Evolutionary conservation across 2,329 filamentous ascomycete species (phyloP).

Genomic region (Beauveria sp.): DNA sequence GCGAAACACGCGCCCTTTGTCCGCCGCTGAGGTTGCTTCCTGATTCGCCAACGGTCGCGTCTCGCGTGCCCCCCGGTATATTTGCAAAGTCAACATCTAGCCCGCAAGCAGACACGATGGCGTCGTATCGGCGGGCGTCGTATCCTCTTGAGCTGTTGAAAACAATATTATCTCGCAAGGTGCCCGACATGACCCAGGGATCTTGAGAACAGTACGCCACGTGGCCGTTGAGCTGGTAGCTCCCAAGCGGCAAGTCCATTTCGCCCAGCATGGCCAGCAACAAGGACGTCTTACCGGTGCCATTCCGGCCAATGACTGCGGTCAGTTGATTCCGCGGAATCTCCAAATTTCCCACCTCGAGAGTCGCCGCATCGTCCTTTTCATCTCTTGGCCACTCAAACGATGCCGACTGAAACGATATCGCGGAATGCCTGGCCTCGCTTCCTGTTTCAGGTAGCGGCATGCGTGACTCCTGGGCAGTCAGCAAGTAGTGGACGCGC

Average conservation of each 20-base stretch:
- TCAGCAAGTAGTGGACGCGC: background rate
- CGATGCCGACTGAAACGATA: background rate
- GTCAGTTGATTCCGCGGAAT: background rate
- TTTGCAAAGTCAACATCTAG: slow-evolving; percentile 5
- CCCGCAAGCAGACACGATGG: background rate
- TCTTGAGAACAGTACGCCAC: slow-evolving; percentile 7
- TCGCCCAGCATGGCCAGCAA: slow-evolving; percentile 7
- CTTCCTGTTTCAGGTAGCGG: no score
- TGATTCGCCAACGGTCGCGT: slow-evolving; percentile 6
- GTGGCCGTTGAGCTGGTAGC: background rate
- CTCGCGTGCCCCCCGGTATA: background rate
- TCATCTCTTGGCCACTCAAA: slow-evolving; percentile 3
- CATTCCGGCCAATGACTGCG: slow-evolving; percentile 1
- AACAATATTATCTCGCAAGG: slow-evolving; percentile 1
- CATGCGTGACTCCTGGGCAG: background rate
- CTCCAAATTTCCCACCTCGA: background rate
- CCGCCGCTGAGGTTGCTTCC: slow-evolving; percentile 7
- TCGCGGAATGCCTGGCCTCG: background rate
- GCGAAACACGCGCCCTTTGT: slow-evolving; percentile 1
- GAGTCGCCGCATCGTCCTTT: background rate
- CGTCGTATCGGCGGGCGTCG: background rate
- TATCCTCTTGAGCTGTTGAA: slow-evolving; percentile 3
- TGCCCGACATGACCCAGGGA: background rate
- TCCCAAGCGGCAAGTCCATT: background rate
- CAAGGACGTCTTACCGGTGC: slow-evolving; percentile 4